Evolutionary conservation across 805 yeast species (phyloP), one percentile per base, ranked within the genome.

Genomic region (Starmerella apis): DNA sequence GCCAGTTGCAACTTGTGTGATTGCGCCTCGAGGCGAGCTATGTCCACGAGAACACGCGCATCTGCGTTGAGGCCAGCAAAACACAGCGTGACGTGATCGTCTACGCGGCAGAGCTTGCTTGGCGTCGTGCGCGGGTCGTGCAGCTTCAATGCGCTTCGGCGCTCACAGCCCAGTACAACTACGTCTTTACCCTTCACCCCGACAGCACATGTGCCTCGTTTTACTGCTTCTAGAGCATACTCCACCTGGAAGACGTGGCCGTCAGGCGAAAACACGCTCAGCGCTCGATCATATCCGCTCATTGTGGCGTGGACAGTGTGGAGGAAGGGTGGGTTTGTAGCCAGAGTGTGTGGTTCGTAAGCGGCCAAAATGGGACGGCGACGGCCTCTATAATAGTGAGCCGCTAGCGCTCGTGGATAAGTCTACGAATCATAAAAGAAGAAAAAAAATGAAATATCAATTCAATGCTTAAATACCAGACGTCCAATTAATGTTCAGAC

Each of bases 241-340:
- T 92, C 97, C 37, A 92, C 98, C 75, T 92, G 98, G 74, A 90
- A 90, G 65, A 90, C 95, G 67, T 90, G 96, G 53, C 98, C 98
- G 71, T 90, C 98, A 58, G 98, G 98, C 82, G 95, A 86, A 72
- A 90, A 90, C 68, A 90, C 94, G 55, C 96, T 88, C 62, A 90
- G 77, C 50, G 98, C 98, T 77, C 97, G 80, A 70, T 90, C 98
- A 95, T 90, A 90, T 56, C 98, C 97, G 76, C 96, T 86, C 98
- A 90, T 90, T 30, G 32, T 41, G 28, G 33, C 25, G 50, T 30
- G 33, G 31, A 19, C n/a, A 48, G 25, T 46, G 35, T 24, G 30
- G 45, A 31, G 41, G 33, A 14, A 48, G 36, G 42, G 32, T 46
- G 35, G 7, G 24, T 27, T 19, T n/a, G n/a, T 36, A 18, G 32